These are phyloP conservation scores for Neurospora sp. DNA, from an alignment of 2,329 filamentous ascomycete species.

Conservation along the genomic window DNA sequence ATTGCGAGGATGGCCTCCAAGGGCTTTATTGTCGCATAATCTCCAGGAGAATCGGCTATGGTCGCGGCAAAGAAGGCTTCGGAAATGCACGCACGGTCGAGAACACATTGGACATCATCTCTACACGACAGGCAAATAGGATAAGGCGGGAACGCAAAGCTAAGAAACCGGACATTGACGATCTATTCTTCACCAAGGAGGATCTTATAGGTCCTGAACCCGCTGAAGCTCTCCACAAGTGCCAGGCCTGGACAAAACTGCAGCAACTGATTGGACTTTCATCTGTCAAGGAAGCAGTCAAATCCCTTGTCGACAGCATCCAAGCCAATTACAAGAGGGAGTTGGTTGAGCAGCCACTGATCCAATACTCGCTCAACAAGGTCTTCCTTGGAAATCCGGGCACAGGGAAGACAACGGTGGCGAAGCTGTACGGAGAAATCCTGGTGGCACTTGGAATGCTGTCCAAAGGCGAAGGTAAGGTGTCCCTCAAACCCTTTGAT, in stretches of 20 bases:
- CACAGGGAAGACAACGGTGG: constrained; percentile 68
- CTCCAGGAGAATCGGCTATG: constrained; percentile 48
- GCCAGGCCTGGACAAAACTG: constrained; percentile 47
- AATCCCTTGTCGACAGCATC: constrained; percentile 49
- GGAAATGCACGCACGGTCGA: constrained; percentile 63
- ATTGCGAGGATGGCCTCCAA: constrained; percentile 43
- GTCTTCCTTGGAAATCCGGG: constrained; percentile 64
- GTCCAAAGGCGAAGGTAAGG: constrained; percentile 54
- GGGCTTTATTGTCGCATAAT: constrained; percentile 58
- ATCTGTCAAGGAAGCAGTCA: constrained; percentile 52
- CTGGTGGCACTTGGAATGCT: constrained; percentile 57
- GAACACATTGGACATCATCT: constrained; percentile 46
- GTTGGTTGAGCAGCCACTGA: constrained; percentile 45
- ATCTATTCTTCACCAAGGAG: constrained; percentile 50
- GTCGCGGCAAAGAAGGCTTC: constrained; percentile 56
- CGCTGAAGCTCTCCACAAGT: constrained; percentile 37
- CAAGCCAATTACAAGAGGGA: constrained; percentile 57
- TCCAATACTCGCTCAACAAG: constrained; percentile 55
- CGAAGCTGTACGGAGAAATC: constrained; percentile 61
- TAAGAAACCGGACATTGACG: constrained; percentile 34
- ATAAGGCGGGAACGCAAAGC: constrained; percentile 36
- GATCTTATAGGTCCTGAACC: constrained; percentile 66
- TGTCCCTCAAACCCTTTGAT: not conserved
- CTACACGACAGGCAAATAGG: constrained; percentile 47
- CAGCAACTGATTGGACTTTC: constrained; percentile 47